Conservation (phyloP, 208 protist species). For the Trypanosoma boissoni region DNA sequence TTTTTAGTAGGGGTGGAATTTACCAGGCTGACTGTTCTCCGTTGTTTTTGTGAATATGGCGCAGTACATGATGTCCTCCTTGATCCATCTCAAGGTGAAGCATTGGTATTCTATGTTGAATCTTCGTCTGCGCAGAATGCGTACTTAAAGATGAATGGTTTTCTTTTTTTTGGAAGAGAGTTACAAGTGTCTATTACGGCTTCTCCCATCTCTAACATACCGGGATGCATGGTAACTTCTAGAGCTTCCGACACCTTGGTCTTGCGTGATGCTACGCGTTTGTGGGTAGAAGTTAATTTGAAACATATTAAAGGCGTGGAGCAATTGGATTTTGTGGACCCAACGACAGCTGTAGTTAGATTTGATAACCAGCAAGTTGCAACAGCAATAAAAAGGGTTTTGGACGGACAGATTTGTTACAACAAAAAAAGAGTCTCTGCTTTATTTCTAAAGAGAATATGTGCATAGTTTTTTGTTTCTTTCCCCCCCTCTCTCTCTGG, state of each 20-base stretch:
- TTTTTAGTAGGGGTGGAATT: slow-evolving; percentile 61
- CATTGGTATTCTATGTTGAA: slow-evolving; percentile 52
- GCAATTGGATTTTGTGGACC: slow-evolving; percentile 32
- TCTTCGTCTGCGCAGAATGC: slow-evolving; percentile 62
- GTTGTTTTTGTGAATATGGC: slow-evolving; percentile 37
- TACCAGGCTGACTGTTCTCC: slow-evolving; percentile 45
- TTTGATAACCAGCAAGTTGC: slow-evolving; percentile 26
- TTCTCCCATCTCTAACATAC: slow-evolving; percentile 41
- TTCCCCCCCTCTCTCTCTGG: slow-evolving; percentile 14
- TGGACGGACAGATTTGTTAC: slow-evolving; percentile 30
- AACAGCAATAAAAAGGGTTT: slow-evolving; percentile 21
- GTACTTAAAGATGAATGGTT: slow-evolving; percentile 57
- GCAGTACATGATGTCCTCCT: slow-evolving; percentile 64
- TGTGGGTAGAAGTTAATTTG: slow-evolving; percentile 51
- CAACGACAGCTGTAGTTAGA: slow-evolving; percentile 42
- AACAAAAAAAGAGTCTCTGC: slow-evolving; percentile 31
- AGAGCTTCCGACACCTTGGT: slow-evolving; percentile 38
- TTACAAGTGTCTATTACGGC: slow-evolving; percentile 43
- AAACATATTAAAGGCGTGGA: slow-evolving; percentile 45
- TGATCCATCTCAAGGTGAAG: slow-evolving; percentile 36
- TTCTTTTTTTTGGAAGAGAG: slow-evolving; percentile 50
- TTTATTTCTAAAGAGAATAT: slow-evolving; percentile 36
- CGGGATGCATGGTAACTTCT: slow-evolving; percentile 53
- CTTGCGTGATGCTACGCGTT: slow-evolving; percentile 45
- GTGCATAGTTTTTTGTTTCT: too few relatives aligned